phyloP scores from a whole-genome alignment of 257 asterid species.

The Lantana camara region DNA sequence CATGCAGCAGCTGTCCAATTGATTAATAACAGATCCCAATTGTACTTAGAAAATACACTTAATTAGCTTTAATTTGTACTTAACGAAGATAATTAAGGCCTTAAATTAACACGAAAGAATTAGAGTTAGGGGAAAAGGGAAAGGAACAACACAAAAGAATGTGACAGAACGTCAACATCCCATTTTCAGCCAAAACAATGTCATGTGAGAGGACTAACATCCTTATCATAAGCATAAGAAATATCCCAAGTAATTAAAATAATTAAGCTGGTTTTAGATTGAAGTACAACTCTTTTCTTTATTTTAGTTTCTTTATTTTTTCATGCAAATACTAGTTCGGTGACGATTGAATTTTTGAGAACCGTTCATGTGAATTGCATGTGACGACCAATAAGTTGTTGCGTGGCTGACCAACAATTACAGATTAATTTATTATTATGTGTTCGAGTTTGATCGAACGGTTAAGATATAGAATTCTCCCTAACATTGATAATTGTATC shows the following conservation, averaged over 20 bases:
- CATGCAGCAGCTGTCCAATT: conserved; percentile 30
- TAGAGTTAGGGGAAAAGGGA: no score
- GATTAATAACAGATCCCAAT: conserved; percentile 48
- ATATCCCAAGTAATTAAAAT: not conserved
- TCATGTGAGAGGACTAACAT: conserved; percentile 27
- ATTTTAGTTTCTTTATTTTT: conserved; percentile 4
- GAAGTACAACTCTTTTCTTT: conserved; percentile 18
- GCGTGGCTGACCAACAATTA: no score
- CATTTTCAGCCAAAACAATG: not conserved
- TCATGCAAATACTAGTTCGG: conserved; percentile 23
- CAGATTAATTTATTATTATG: no score
- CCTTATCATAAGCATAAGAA: conserved; percentile 19
- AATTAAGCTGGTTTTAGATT: conserved; percentile 18
- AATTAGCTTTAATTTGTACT: conserved; percentile 18
- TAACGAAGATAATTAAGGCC: not conserved
- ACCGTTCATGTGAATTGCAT: no score
- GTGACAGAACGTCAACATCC: conserved; percentile 22
- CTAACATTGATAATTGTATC: no score
- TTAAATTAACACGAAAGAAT: conserved; percentile 13
- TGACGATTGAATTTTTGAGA: no score
- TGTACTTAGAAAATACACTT: conserved; percentile 44
- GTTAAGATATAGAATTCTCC: no score
- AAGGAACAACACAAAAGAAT: not conserved
- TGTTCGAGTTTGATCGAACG: no score
- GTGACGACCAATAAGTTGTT: no score